Base-by-base conservation (phyloP, 1,284 basidiomycete species). In the Coriolopsis trogii region DNA sequence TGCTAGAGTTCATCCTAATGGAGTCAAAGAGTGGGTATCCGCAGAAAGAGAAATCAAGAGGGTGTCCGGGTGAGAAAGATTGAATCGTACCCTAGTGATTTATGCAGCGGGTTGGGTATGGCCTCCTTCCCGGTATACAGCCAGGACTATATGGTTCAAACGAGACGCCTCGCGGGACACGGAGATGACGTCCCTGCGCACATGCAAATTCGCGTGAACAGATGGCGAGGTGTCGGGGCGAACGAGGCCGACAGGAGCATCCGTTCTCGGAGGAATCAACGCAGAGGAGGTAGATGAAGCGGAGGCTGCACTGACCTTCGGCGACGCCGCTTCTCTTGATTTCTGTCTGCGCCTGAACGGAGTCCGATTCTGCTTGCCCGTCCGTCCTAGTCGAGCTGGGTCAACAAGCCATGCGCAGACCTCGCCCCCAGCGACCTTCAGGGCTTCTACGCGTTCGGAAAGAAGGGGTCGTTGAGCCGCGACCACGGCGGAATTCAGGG, bases 111-210 rank as follows among this genome's bases (percentile, higher is more conserved):
- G n/a, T 34, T 34, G 33, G 41, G 33, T 37, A 33, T 15, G 18
- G 20, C 21, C 24, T 33, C 21, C 21, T n/a, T 3, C 36, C 4
- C 18, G 13, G n/a, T 25, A n/a, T 15, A 12, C 21, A 31, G 23
- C 15, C 23, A 36, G 36, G 40, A 12, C 36, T 58, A 36, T 58
- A 41, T 37, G 43, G 21, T 10, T 20, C 21, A 31, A 30, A 28
- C 34, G 42, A 48, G 45, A 49, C 53, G 53, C 56, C 51, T 51
- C 45, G 50, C 48, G 24, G 38, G 18, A 23, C 21, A 25, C 36
- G 48, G 23, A 25, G 42, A 24, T 30, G 2, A 9, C 29, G 21
- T 26, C 26, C 46, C 46, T 39, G 41, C 34, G 25, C 36, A 44
- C 25, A 46, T 38, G 24, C 41, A 47, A 33, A 25, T 3, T 24